Base-by-base conservation (phyloP, 2,329 filamentous ascomycete genomes). In the Fusarium camptoceras region DNA sequence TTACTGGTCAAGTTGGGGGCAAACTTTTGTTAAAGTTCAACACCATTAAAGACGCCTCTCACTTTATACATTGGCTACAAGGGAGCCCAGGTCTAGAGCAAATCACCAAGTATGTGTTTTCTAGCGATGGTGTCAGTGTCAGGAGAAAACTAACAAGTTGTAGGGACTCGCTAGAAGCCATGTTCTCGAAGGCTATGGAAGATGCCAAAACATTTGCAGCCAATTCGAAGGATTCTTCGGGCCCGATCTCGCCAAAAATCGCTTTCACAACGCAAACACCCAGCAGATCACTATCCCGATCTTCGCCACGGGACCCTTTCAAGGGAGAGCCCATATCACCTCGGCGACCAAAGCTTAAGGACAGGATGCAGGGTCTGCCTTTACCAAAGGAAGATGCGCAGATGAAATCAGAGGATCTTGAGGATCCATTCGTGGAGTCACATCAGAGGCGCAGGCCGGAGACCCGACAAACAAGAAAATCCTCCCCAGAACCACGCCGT, bases 381-480 rank as follows among this genome's bases (percentile, higher is more conserved):
- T 39, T 43, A 27, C 18, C 50, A 18, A 43, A 30, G 25, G 55
- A 58, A 28, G 53, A 46, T 20, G 24, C 27, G 25, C 53, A 67
- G n/a, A 37, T 15, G 22, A 34, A 60, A 42, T 3, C 20, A 24
- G 25, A 27, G 27, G 30, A 49, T 15, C 25, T 41, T 11, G 54
- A 56, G 42, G 39, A 58, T 47, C 14, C 30, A 16, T 46, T 44
- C 4, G 15, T 50, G 30, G 54, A 39, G 42, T 31, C 55, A 16
- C 48, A 47, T 65, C 70, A 68, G 30, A 64, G 46, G 39, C 49
- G 56, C 50, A 60, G 67, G 12, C 57, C 55, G 24, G 70, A 72
- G 39, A 73, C 71, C 8, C 73, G 78, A 22, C 74, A 72, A 28
- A 77, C 73, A 22, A 75, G 72, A 50, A 74, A 59, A 18, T 57